Base-by-base conservation (phyloP, 2,329 filamentous ascomycete species). In the Sporothrix variecibatus region DNA sequence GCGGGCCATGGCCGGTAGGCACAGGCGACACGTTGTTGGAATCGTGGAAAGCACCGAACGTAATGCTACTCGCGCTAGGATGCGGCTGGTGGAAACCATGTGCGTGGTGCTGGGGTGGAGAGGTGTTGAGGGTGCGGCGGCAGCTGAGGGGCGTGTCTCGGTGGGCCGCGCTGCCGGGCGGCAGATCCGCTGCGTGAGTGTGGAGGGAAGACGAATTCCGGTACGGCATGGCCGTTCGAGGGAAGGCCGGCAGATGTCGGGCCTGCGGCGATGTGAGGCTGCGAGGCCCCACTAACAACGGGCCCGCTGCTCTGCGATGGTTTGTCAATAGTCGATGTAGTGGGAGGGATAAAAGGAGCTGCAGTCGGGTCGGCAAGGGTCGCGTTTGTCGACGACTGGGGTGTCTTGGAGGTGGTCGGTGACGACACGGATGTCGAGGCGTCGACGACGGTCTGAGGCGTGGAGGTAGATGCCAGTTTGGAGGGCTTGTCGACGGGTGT, bases 1-100 rank as follows among this genome's bases (percentile, higher is more conserved):
- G 78, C 78, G 74, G 79, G 23, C 34, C 79, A 31, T 43, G 78
- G 74, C 38, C 78, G 73, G 15, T 78, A 78, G 87, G 87, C 26
- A 83, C 87, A 1, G 89, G 89, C 5, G 89, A 91, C 0, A 89
- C 87, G 72, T 84, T 86, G 77, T 87, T 86, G 15, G 89, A 91
- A 23, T 85, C 86, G 43, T 85, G 82, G 75, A 88, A 87, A 7
- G 83, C 83, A 46, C 87, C 87, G 77, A 91, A 90, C 75, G 89
- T 84, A 71, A 90, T 81, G 79, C 86, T 89, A 51, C 87, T 84
- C 74, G 86, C 86, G 79, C 87, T 90, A 17, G 84, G 85, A 72
- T 87, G 88, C 56, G 85, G 80, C 71, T 88, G 86, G 76, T 89
- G 87, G 77, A 86, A 71, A 15, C 72, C n/a, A 31, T 73, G 72